Evolutionary conservation across 1,139 yeast species (phyloP).

Genomic region (Taiozyma sp.): DNA sequence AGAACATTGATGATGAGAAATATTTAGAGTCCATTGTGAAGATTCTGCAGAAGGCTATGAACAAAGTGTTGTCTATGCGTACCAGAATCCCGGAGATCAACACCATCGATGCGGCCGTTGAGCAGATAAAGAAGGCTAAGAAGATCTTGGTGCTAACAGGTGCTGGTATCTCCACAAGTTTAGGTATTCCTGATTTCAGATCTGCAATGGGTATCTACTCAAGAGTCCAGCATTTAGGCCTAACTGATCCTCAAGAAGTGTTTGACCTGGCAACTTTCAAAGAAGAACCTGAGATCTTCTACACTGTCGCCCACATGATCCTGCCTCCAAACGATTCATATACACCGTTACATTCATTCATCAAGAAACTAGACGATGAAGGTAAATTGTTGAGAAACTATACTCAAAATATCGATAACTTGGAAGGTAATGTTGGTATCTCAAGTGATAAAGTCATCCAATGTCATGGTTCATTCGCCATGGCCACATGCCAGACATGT

Average conservation of each 20-base stretch:
- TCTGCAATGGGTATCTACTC: constrained; percentile 86
- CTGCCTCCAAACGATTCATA: constrained; percentile 70
- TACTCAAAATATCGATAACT: constrained; percentile 91
- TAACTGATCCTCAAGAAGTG: constrained; percentile 92
- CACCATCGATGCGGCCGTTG: constrained; percentile 56
- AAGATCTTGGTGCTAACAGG: constrained; percentile 83
- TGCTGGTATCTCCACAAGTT: constrained; percentile 90
- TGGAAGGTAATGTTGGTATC: constrained; percentile 83
- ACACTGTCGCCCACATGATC: constrained; percentile 82
- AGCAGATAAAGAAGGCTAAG: constrained; percentile 45
- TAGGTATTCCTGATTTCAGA: constrained; percentile 94
- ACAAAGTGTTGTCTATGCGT: constrained; percentile 50
- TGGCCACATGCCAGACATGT: constrained; percentile 85
- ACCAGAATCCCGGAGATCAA: constrained; percentile 45
- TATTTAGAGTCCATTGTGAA: constrained; percentile 44
- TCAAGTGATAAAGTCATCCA: constrained; percentile 67
- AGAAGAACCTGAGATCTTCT: constrained; percentile 78
- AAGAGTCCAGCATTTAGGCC: constrained; percentile 60
- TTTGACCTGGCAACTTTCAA: constrained; percentile 72
- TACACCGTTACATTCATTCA: constrained; percentile 85
- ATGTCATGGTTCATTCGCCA: constrained; percentile 95
- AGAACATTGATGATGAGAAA: constrained; percentile 35
- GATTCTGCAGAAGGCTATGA: constrained; percentile 54
- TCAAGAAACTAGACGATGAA: constrained; percentile 66
- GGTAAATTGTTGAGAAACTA: constrained; percentile 81